Base-by-base conservation (phyloP, 2,329 filamentous ascomycete species). In the Claviceps arundinis region DNA sequence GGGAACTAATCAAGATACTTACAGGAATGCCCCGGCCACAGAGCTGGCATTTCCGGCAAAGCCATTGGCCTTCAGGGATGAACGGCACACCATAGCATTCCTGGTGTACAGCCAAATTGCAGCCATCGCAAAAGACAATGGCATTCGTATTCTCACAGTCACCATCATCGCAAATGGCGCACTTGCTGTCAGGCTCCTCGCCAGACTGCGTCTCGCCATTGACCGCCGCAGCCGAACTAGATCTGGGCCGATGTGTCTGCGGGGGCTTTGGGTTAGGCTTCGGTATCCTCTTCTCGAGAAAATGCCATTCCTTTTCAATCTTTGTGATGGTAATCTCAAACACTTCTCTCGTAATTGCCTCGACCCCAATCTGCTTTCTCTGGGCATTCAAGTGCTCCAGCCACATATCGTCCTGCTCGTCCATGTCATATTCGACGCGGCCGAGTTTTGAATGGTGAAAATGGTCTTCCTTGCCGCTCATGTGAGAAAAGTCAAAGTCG, bases 61-160 rank as follows among this genome's bases (percentile, higher is more conserved):
- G 78, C 93, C 93, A 98, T 68, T 98, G 93, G 17, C 93, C 93
- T 70, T 98, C 93, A 2, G 93, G 93, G 58, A 98, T 98, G 67
- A 96, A 98, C 1, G 93, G 93, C 47, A 98, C 93, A 52, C 93
- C 93, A 64, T 98, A 98, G 68, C 93, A 98, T 71, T 98, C 93
- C 67, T 98, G 93, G 68, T 98, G 93, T 9, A 98, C 93, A 3
- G 93, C 93, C 50, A 98, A 74, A 68, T 98, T 94, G 68, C 93
- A 98, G 3, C 93, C 93, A 65, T 98, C 93, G 65, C 93, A 98
- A 64, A 98, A 98, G 22, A 98, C 93, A 62, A 98, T 98, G 1
- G 93, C 93, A 64, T 98, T 98, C 22, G 93, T 94, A 67, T 98
- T 98, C 70, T 98, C 93, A 64, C 93, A 98, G 64, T 98, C 93